phyloP scores from a whole-genome alignment of 345 rosid species.

The Mallotus nudiflorus region DNA sequence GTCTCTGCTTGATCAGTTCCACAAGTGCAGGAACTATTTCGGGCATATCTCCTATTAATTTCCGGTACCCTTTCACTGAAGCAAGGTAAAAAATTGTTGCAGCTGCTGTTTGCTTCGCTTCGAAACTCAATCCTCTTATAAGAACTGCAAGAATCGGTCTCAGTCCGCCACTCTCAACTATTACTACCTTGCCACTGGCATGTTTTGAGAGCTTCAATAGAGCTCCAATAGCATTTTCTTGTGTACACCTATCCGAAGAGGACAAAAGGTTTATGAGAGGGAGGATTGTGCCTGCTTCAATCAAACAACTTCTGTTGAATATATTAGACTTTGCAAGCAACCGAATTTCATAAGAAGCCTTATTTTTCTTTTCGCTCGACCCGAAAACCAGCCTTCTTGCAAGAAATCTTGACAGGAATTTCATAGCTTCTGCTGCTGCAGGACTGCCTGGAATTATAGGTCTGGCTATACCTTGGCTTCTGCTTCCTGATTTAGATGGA shows the following conservation, averaged over 20 bases:
- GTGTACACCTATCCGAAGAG: conserved; percentile 30
- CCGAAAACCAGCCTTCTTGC: conserved; percentile 62
- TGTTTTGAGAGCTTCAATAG: conserved; percentile 69
- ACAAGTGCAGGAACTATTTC: conserved; percentile 56
- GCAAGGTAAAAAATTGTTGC: conserved; percentile 72
- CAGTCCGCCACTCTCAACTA: conserved; percentile 63
- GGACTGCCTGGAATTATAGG: conserved; percentile 52
- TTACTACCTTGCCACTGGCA: conserved; percentile 47
- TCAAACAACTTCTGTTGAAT: conserved; percentile 57
- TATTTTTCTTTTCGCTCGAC: conserved; percentile 46
- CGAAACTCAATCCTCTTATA: conserved; percentile 50
- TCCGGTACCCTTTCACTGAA: conserved; percentile 53
- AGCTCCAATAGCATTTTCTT: conserved; percentile 67
- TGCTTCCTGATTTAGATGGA: conserved; percentile 30
- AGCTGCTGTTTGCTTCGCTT: conserved; percentile 63
- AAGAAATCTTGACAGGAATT: conserved; percentile 47
- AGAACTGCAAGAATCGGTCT: conserved; percentile 48
- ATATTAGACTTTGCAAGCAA: conserved; percentile 60
- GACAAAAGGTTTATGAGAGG: conserved; percentile 54
- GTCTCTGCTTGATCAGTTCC: conserved; percentile 53
- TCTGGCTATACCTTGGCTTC: conserved; percentile 41
- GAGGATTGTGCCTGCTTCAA: conserved; percentile 56
- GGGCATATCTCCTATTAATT: conserved; percentile 55
- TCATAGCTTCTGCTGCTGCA: conserved; percentile 51
- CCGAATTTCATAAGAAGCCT: conserved; percentile 65